Base-by-base conservation (phyloP, 139 green algal genomes). In the Penium margaritaceum region DNA sequence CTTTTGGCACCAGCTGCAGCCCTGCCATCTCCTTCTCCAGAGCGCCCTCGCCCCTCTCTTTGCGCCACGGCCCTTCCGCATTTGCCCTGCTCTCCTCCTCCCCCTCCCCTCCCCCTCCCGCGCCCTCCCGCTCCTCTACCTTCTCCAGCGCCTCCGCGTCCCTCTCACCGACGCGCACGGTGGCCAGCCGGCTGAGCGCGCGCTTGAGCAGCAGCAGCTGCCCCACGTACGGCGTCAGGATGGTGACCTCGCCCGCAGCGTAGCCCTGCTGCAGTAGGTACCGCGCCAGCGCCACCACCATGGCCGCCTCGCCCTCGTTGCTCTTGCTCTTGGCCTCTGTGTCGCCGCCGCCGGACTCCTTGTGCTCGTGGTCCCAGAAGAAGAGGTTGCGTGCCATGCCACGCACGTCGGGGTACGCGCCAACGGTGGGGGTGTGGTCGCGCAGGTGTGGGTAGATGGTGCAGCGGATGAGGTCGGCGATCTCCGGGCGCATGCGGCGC, bases 201-300 rank as follows among this genome's bases (percentile, higher is more conserved):
- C 32, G 39, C 14, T 33, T 32, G n/a, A 79, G 69, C 38, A 87
- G 63, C 1, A 58, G 37, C 62, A 94, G 83, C 83, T 94, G 89
- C 15, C 88, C 88, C 21, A 91, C 72, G 70, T 94, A 91, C 0
- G 87, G 87, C 19, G 89, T 94, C 14, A 94, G 78, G 34, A 94
- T 80, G 39, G 87, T 87, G 63, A 94, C 74, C 47, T 90, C 79
- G 5, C 53, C 81, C 3, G 67, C 39, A 33, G 19, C 17, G 47
- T 89, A 90, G 24, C 84, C 84, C 75, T 89, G 86, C 68, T 84
- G 37, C 17, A 90, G 67, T 55, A 93, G 75, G 58, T 90, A 89
- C n/a, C 57, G 74, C 3, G 86, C 81, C 33, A 85, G 43, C 0
- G 65, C 69, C 19, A 82, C 65, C 9, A 75, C 64, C 81, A 92